Percentiles rank a stretch among this genome's conserved stretches.
Conservation (phyloP, 192 early-diverging fungal species). For the Coemansia pectinata region DNA sequence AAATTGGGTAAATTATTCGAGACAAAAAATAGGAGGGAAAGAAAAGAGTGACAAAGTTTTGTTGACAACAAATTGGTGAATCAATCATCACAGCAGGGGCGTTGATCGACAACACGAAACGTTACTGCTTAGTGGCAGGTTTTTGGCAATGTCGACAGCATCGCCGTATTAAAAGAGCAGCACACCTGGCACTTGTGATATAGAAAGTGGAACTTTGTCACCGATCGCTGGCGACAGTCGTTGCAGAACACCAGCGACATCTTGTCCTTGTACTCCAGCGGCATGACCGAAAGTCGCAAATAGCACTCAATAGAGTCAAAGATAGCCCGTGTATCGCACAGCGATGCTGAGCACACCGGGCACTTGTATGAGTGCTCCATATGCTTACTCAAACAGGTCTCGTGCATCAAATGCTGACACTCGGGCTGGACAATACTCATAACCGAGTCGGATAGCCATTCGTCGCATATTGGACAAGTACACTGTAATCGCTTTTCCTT, state of each 20-base stretch:
- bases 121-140: background rate
- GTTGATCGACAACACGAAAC: too few species aligned
- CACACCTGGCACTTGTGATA: slow-evolving; percentile 94
- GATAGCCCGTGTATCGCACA: slow-evolving; percentile 79
- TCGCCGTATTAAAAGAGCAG: slow-evolving; percentile 83
- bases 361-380: slow-evolving; percentile 93
- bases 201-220: slow-evolving; percentile 89
- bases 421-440: slow-evolving; percentile 61
- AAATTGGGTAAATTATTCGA: background rate
- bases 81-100: slow-evolving; percentile 7
- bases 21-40: background rate
- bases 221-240: slow-evolving; percentile 87
- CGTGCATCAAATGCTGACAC: slow-evolving; percentile 93
- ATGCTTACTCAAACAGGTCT: slow-evolving; percentile 79
- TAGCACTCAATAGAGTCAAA: slow-evolving; percentile 83
- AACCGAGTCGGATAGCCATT: slow-evolving; percentile 89
- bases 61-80: background rate
- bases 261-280: slow-evolving; percentile 78
- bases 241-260: slow-evolving; percentile 85
- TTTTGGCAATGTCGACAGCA: slow-evolving; percentile 22
- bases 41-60: background rate
- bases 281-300: slow-evolving; percentile 84
- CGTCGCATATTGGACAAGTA: slow-evolving; percentile 96
- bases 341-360: slow-evolving; percentile 90
- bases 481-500: slow-evolving; percentile 88